phyloP scores from a whole-genome alignment of 192 early-diverging fungal species.

The Backusella australiensis region DNA sequence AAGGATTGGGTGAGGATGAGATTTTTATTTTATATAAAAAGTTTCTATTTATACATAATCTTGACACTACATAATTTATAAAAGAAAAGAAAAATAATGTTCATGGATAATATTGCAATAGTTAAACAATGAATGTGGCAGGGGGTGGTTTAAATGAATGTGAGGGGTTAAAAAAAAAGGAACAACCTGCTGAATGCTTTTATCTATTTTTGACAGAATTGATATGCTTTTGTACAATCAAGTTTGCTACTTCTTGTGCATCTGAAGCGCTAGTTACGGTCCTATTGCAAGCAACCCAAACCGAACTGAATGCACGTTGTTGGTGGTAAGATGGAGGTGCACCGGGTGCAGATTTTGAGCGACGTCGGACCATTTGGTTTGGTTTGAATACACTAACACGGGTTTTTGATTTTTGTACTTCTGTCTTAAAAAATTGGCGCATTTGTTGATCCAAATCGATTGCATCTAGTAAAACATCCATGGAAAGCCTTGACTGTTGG shows the following conservation, averaged over 20 bases:
- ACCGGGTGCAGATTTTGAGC: slow-evolving; percentile 21
- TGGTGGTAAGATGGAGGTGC: slow-evolving; percentile 14
- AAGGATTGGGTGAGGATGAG: neutral
- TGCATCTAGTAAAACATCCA: slow-evolving; percentile 27
- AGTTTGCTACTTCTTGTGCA: slow-evolving; percentile 13
- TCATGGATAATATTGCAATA: slow-evolving; percentile 7
- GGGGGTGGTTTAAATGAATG: neutral
- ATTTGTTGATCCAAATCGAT: slow-evolving; percentile 33
- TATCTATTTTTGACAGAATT: slow-evolving; percentile 15
- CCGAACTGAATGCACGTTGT: slow-evolving; percentile 7
- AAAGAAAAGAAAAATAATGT: neutral
- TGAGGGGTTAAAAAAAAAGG: neutral
- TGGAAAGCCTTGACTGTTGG: slow-evolving; percentile 6
- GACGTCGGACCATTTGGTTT: neutral
- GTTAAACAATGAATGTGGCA: slow-evolving; percentile 3
- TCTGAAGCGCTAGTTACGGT: neutral
- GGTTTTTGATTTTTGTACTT: slow-evolving; percentile 15
- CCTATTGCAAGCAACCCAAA: slow-evolving; percentile 3
- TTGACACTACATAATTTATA: slow-evolving; percentile 2
- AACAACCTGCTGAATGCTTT: neutral
- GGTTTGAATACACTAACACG: neutral
- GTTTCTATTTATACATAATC: slow-evolving; percentile 3
- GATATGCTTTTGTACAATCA: slow-evolving; percentile 23
- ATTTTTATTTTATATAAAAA: slow-evolving; percentile 10
- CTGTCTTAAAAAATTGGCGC: slow-evolving; percentile 18